Percentiles rank a stretch among this genome's conserved stretches.
Conservation (phyloP, 495 filamentous ascomycete genomes). For the Glonium stellatum region DNA sequence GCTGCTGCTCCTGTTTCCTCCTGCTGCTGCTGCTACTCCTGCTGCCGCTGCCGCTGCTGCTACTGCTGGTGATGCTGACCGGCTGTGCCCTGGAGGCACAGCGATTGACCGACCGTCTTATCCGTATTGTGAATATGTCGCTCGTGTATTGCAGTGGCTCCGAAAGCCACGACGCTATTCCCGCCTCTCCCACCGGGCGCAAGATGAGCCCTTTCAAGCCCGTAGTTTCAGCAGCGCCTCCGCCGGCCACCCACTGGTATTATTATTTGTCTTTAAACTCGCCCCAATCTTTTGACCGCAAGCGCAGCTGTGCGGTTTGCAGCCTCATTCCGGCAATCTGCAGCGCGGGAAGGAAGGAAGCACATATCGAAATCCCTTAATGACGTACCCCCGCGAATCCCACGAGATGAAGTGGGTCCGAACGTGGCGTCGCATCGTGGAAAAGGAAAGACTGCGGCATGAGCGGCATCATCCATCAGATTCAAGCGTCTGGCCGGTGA, state of each 20-base stretch:
- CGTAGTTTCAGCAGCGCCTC: background rate
- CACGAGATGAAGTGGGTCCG: constrained; percentile 25
- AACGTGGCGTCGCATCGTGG: constrained; percentile 23
- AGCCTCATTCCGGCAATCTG: constrained; percentile 18
- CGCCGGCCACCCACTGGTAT: background rate
- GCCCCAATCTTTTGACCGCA: background rate
- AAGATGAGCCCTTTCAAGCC: background rate
- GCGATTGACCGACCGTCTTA: background rate
- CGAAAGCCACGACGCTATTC: constrained; percentile 9
- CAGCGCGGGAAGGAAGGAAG: constrained; percentile 9
- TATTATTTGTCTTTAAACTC: background rate
- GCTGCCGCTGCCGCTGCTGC: background rate
- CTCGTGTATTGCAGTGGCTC: constrained; percentile 2
- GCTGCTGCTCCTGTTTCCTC: background rate
- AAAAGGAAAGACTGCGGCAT: constrained; percentile 18
- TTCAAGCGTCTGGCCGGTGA: background rate
- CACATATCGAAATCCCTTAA: constrained; percentile 14
- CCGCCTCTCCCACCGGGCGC: background rate
- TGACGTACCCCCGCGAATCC: constrained; percentile 23
- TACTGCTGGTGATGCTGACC: constrained; percentile 9
- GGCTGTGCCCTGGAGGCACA: background rate
- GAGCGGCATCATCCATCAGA: constrained; percentile 9
- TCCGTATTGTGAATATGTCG: too few species aligned
- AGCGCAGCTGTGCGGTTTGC: background rate
- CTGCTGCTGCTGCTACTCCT: background rate